Evolutionary conservation across 2,329 filamentous ascomycete genomes (phyloP).

Genomic region (Paecilomyces formosus): DNA sequence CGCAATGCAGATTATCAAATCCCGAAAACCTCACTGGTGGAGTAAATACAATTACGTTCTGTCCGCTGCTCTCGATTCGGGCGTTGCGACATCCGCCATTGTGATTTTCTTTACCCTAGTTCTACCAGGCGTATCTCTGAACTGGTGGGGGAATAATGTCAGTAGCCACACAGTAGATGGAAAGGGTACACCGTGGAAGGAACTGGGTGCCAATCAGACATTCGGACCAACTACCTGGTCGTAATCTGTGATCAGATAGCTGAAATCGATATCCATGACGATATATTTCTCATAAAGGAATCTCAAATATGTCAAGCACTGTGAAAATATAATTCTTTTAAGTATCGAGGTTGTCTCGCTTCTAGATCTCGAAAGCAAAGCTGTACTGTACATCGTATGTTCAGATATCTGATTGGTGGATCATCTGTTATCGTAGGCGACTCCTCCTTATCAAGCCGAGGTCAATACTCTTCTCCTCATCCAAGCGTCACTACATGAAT

Average conservation of each 20-base stretch:
- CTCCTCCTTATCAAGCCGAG: not conserved
- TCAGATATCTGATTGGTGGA: not conserved
- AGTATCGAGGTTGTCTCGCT: too few species aligned
- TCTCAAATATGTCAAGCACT: not conserved
- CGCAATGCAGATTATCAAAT: constrained; percentile 7
- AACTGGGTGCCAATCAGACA: constrained; percentile 3
- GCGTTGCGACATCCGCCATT: constrained; percentile 35
- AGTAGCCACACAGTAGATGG: constrained; percentile 33
- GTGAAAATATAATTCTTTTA: too few species aligned
- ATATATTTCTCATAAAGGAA: not conserved
- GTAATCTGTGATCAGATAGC: not conserved
- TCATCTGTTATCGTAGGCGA: not conserved
- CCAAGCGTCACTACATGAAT: not conserved
- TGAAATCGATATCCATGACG: not conserved
- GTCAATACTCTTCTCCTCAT: not conserved
- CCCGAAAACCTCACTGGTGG: constrained; percentile 12
- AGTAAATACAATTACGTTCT: constrained; percentile 31
- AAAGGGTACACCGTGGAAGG: constrained; percentile 27
- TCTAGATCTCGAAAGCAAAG: too few species aligned
- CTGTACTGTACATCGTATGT: not conserved
- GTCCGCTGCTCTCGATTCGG: constrained; percentile 35
- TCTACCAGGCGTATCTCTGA: constrained; percentile 31
- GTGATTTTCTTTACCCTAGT: constrained; percentile 40
- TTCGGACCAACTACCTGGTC: constrained; percentile 4
- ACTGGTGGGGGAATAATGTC: constrained; percentile 38